Evolutionary conservation across 257 asterid genomes (phyloP).

Genomic region (Primulina huaijiensis): DNA sequence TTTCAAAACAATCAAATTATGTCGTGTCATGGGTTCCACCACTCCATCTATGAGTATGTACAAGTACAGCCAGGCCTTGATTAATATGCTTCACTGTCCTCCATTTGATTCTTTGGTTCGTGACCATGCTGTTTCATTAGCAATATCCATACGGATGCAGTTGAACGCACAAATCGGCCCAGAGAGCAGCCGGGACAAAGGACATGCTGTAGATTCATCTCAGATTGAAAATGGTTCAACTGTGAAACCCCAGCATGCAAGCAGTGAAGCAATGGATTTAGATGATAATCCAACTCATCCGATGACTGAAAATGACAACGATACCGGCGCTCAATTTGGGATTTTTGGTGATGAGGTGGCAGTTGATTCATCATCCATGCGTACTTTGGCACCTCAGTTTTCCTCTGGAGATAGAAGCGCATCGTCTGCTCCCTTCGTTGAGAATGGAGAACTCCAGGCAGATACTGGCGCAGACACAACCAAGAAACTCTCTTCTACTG

Average conservation of each 20-base stretch:
- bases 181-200: conserved; percentile 25
- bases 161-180: conserved; percentile 47
- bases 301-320: conserved; percentile 26
- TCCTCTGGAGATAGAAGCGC: conserved; percentile 25
- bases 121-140: conserved; percentile 76
- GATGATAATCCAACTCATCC: conserved; percentile 17
- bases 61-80: conserved; percentile 71
- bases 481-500: conserved; percentile 27
- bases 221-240: conserved; percentile 24
- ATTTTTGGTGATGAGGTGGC: conserved; percentile 35
- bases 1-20: conserved; percentile 57
- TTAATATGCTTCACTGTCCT: conserved; percentile 53
- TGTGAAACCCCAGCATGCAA: conserved; percentile 30
- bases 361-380: conserved; percentile 34
- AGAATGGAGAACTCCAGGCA: conserved; percentile 26
- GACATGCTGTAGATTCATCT: conserved; percentile 19
- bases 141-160: conserved; percentile 70
- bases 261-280: conserved; percentile 21
- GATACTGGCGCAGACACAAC: conserved; percentile 23
- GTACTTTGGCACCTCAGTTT: conserved; percentile 25
- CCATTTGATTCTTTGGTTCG: conserved; percentile 73
- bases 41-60: conserved; percentile 64
- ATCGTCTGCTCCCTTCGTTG: conserved; percentile 22
- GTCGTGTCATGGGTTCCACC: conserved; percentile 48
- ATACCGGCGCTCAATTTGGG: conserved; percentile 20